phyloP scores from a whole-genome alignment of 176 grass and related monocot genomes.

The Avena sativa region DNA sequence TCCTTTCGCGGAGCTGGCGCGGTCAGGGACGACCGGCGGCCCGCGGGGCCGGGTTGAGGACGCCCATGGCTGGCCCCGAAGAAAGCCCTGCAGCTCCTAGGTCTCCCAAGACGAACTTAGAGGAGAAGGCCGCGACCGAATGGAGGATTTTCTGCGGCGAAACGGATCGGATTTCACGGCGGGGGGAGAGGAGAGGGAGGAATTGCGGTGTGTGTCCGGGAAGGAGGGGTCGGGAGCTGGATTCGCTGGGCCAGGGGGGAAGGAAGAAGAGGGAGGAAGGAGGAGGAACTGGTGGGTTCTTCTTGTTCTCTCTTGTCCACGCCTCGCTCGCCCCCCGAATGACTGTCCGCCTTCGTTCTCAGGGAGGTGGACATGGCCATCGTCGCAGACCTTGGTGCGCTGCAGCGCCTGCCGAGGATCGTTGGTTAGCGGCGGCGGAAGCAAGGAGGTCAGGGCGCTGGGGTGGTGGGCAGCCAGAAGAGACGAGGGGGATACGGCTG shows the following conservation, averaged over 20 bases:
- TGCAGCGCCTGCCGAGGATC: too few relatives aligned
- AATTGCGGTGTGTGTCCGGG: slow-evolving; percentile 26
- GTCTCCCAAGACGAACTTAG: neutral
- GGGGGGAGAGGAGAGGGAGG: slow-evolving; percentile 8
- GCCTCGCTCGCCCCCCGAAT: neutral
- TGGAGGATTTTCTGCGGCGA: slow-evolving; percentile 4
- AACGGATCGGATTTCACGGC: slow-evolving; percentile 4
- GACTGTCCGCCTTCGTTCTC: slow-evolving; percentile 28
- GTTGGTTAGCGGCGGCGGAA: too few relatives aligned
- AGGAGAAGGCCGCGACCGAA: neutral
- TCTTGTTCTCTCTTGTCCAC: slow-evolving; percentile 50
- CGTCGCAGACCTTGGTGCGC: too few relatives aligned
- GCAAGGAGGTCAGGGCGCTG: too few relatives aligned
- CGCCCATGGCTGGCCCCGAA: slow-evolving; percentile 23
- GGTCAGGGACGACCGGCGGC: slow-evolving; percentile 32
- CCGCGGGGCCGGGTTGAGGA: slow-evolving; percentile 20
- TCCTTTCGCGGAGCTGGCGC: slow-evolving; percentile 11
- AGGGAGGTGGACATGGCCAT: too few relatives aligned
- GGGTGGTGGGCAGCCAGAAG: too few relatives aligned
- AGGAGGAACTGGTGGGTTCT: slow-evolving; percentile 43
- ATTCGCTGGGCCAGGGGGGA: slow-evolving; percentile 62
- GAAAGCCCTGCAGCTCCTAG: neutral
- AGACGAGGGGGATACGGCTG: too few relatives aligned
- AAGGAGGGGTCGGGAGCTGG: slow-evolving; percentile 45
- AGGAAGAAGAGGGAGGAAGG: neutral